phyloP scores from a whole-genome alignment of 177 flowering plant genomes.

The Vitis hybrid region DNA sequence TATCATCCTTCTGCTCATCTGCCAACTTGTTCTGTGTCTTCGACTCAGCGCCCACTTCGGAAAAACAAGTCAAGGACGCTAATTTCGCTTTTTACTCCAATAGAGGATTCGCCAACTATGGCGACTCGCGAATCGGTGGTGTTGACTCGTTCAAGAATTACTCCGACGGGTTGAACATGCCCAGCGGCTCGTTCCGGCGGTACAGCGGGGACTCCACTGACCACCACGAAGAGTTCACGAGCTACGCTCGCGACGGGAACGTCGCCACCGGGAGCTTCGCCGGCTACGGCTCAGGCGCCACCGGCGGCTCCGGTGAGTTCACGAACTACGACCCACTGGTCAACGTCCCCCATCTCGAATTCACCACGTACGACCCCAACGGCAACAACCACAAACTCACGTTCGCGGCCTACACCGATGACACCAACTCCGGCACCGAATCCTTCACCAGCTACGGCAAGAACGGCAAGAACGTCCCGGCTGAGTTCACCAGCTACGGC shows the following conservation, averaged over 20 bases:
- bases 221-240: slow-evolving; percentile 34
- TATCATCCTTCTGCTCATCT: slow-evolving; percentile 48
- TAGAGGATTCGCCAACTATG: slow-evolving; percentile 64
- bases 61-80: slow-evolving; percentile 36
- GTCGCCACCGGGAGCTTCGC: slow-evolving; percentile 49
- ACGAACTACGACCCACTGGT: slow-evolving; percentile 23
- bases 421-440: slow-evolving; percentile 38
- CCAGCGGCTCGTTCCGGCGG: slow-evolving; percentile 45
- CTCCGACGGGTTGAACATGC: slow-evolving; percentile 35
- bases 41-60: slow-evolving; percentile 44
- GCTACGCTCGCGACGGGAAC: slow-evolving; percentile 39
- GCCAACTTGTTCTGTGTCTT: slow-evolving; percentile 63
- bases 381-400: slow-evolving; percentile 14
- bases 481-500: slow-evolving; percentile 42
- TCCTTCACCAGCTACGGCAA: slow-evolving; percentile 34
- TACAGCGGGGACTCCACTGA: slow-evolving; percentile 50
- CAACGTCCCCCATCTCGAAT: slow-evolving; percentile 40
- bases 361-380: slow-evolving; percentile 36
- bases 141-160: slow-evolving; percentile 47
- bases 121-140: slow-evolving; percentile 34
- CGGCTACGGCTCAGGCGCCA: slow-evolving; percentile 41
- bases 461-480: slow-evolving; percentile 36
- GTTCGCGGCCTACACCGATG: slow-evolving; percentile 25
- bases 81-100: slow-evolving; percentile 33
- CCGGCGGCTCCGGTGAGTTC: slow-evolving; percentile 56